phyloP scores from a whole-genome alignment of 73 alveolate genomes.

The Effrenium voratum region DNA sequence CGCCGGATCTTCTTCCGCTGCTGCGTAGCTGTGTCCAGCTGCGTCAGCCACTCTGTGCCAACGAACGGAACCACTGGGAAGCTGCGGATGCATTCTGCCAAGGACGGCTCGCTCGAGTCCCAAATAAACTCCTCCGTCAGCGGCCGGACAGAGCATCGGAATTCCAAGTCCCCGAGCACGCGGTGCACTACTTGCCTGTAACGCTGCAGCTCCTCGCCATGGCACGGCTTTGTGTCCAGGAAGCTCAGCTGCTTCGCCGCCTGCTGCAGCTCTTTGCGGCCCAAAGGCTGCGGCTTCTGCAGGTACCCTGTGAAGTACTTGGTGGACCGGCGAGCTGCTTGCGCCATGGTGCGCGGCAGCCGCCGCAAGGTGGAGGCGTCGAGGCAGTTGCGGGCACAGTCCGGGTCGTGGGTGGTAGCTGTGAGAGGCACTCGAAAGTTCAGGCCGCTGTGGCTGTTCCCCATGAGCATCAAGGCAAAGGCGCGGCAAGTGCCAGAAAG shows the following conservation, averaged over 20 bases:
- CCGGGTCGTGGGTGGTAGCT: not conserved
- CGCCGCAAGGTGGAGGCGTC: not conserved
- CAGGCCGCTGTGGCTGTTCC: not conserved
- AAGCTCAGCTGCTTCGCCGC: not conserved
- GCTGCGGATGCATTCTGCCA: not conserved
- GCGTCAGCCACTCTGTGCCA: not conserved
- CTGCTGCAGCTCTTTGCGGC: not conserved
- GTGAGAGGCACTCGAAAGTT: constrained; percentile 4
- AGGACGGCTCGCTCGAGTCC: not conserved
- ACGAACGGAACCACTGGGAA: constrained; percentile 1
- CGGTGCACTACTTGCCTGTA: not conserved
- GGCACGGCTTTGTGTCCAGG: not conserved
- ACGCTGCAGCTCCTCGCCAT: not conserved
- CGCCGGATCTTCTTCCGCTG: not conserved
- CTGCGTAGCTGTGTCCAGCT: not conserved
- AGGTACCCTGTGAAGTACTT: constrained; percentile 9
- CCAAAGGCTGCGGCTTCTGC: constrained; percentile 24
- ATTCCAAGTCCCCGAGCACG: not conserved
- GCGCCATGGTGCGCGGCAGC: not conserved
- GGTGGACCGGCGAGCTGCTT: constrained; percentile 22
- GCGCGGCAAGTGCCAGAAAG: not conserved
- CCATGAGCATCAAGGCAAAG: not conserved
- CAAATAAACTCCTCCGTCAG: not conserved
- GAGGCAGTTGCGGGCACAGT: not conserved
- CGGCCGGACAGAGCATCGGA: not conserved